Percentiles rank a stretch among this genome's conserved stretches.
Evolutionary conservation across 2,329 filamentous ascomycete genomes (phyloP).

Genomic region (Curvularia hawaiiensis): DNA sequence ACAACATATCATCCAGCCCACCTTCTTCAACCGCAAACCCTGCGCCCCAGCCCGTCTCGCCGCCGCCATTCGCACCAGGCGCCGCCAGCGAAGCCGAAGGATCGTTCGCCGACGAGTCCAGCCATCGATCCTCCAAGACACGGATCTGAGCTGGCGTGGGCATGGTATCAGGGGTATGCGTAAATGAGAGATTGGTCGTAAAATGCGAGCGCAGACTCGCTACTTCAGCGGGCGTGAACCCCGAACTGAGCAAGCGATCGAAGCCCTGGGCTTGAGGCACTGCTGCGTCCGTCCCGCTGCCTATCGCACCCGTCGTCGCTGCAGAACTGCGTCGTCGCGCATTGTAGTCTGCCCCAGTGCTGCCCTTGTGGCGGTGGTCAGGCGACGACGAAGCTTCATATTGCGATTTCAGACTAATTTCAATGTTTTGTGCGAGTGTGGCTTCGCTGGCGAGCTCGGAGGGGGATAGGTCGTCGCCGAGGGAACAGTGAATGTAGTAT

Average conservation of each 20-base stretch:
- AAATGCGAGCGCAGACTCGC: constrained; percentile 87
- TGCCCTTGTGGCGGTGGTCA: constrained; percentile 23
- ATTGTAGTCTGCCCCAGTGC: constrained; percentile 14
- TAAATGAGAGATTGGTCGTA: constrained; percentile 78
- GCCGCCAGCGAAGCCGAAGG: constrained; percentile 47
- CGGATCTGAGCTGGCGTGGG: constrained; percentile 77
- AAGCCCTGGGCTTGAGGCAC: constrained; percentile 83
- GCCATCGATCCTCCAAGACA: constrained; percentile 85
- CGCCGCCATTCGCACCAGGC: constrained; percentile 35
- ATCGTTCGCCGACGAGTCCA: constrained; percentile 66
- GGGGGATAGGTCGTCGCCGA: constrained; percentile 73
- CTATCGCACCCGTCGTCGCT: constrained; percentile 47
- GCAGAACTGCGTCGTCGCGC: constrained; percentile 25
- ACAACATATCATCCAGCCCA: constrained; percentile 82
- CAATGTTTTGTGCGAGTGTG: constrained; percentile 46
- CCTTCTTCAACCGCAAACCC: constrained; percentile 62
- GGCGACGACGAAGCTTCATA: constrained; percentile 21
- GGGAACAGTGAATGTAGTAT: constrained; percentile 94
- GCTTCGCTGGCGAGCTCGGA: constrained; percentile 74
- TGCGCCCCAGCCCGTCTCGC: constrained; percentile 53
- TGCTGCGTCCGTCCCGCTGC: constrained; percentile 58
- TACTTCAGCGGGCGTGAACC: constrained; percentile 84
- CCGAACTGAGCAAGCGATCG: constrained; percentile 79
- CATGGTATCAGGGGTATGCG: constrained; percentile 88
- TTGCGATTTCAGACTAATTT: constrained; percentile 44